These are phyloP conservation scores for Nannizzia gypsea DNA, from an alignment of 2,329 filamentous ascomycete genomes.

Conservation along the genomic window DNA sequence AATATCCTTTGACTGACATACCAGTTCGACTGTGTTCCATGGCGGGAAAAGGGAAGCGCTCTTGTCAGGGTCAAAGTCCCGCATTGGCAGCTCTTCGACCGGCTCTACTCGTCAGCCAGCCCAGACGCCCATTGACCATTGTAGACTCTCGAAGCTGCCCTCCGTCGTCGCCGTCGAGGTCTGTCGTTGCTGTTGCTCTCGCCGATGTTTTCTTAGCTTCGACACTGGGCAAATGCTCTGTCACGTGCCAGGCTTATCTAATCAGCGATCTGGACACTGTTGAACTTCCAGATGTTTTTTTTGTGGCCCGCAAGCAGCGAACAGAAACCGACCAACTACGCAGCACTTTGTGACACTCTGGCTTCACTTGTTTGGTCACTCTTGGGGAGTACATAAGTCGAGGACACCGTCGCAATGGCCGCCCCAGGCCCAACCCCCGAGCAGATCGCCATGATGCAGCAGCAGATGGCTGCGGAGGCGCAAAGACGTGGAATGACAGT, in stretches of 20 bases:
- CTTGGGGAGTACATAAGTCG: not conserved
- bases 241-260: not conserved
- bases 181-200: not conserved
- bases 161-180: not conserved
- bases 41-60: constrained; percentile 27
- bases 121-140: not conserved
- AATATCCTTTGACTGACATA: constrained; percentile 16
- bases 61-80: constrained; percentile 29
- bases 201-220: too few relatives aligned
- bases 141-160: not conserved
- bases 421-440: constrained; percentile 55
- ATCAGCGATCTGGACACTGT: constrained; percentile 4
- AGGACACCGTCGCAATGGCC: constrained; percentile 16
- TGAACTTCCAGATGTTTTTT: not conserved
- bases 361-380: not conserved
- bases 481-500: constrained; percentile 73
- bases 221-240: not conserved
- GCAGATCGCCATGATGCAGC: constrained; percentile 75
- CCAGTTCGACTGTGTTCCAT: constrained; percentile 30
- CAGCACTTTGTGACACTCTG: not conserved
- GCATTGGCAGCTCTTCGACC: constrained; percentile 23
- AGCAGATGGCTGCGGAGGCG: constrained; percentile 70
- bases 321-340: not conserved
- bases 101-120: not conserved
- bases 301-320: not conserved